These are phyloP conservation scores for Trichoderma breve DNA, from an alignment of 2,329 filamentous ascomycete species.

Conservation along the genomic window DNA sequence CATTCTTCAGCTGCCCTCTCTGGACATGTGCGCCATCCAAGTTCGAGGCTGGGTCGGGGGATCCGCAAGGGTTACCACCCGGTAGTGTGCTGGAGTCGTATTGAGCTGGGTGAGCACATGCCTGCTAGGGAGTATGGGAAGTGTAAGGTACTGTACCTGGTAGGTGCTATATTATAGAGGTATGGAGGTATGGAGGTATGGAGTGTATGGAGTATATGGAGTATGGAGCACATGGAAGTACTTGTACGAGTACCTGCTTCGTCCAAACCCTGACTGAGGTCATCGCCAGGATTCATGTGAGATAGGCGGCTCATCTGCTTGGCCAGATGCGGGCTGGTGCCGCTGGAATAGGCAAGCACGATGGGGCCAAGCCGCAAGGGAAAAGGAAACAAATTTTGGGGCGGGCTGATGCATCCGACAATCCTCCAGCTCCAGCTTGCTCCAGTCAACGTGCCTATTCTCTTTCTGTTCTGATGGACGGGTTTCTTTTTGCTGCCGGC, in stretches of 20 bases:
- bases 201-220: no score
- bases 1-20: not conserved
- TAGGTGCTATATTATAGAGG: no score
- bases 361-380: not conserved
- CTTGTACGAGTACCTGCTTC: not conserved
- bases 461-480: no score
- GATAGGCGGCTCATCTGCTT: constrained; percentile 16
- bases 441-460: no score
- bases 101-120: not conserved
- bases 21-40: not conserved
- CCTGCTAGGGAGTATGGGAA: not conserved
- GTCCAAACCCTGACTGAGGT: constrained; percentile 3
- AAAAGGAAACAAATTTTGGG: not conserved
- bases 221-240: not conserved
- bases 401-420: not conserved
- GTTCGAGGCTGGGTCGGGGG: not conserved
- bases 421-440: not conserved
- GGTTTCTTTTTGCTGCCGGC: no score
- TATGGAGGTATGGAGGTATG: no score
- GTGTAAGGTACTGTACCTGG: not conserved
- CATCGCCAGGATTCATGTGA: constrained; percentile 2
- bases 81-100: not conserved
- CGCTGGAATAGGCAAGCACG: not conserved
- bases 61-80: not conserved
- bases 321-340: constrained; percentile 7